These are phyloP conservation scores for Moesziomyces globuligerus DNA, from an alignment of 1,284 basidiomycete species.

Conservation along the genomic window DNA sequence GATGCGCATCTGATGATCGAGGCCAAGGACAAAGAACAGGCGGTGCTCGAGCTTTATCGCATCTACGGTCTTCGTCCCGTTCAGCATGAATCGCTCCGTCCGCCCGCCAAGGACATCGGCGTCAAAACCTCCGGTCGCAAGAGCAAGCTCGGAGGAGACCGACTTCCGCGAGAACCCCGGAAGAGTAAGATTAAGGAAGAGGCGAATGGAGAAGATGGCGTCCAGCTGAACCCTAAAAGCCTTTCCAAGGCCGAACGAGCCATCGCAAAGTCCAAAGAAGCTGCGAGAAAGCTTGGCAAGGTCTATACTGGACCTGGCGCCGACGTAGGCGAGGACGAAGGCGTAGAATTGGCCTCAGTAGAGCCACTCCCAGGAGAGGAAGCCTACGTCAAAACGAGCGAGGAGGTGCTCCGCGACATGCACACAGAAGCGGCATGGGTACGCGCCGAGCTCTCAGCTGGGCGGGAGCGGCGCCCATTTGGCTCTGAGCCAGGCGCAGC, in stretches of 20 bases:
- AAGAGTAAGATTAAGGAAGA: conserved; percentile 63
- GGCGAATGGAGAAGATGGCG: conserved; percentile 5
- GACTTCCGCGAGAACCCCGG: conserved; percentile 19
- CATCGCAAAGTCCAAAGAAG: conserved; percentile 54
- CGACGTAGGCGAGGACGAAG: conserved; percentile 61
- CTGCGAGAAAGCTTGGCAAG: conserved; percentile 41
- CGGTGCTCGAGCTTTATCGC: conserved; percentile 83
- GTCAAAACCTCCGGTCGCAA: conserved; percentile 68
- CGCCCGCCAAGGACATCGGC: conserved; percentile 69
- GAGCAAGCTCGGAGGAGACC: conserved; percentile 61
- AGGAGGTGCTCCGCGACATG: conserved; percentile 57
- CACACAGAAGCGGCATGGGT: conserved; percentile 51
- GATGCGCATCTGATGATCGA: conserved; percentile 86
- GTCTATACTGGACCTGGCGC: conserved; percentile 50
- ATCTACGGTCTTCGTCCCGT: conserved; percentile 79
- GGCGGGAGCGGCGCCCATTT: conserved; percentile 35
- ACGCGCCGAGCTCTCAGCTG: conserved; percentile 42
- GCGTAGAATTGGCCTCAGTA: conserved; percentile 31
- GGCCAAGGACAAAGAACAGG: conserved; percentile 91
- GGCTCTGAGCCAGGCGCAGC: conserved; percentile 34
- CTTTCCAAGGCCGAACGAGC: conserved; percentile 35
- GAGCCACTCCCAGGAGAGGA: conserved; percentile 57
- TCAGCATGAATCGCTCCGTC: conserved; percentile 71
- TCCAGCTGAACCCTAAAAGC: conserved; percentile 31
- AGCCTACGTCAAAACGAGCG: conserved; percentile 50